Conservation (phyloP, 2,329 filamentous ascomycete genomes). For the Pyrenophora graminea region DNA sequence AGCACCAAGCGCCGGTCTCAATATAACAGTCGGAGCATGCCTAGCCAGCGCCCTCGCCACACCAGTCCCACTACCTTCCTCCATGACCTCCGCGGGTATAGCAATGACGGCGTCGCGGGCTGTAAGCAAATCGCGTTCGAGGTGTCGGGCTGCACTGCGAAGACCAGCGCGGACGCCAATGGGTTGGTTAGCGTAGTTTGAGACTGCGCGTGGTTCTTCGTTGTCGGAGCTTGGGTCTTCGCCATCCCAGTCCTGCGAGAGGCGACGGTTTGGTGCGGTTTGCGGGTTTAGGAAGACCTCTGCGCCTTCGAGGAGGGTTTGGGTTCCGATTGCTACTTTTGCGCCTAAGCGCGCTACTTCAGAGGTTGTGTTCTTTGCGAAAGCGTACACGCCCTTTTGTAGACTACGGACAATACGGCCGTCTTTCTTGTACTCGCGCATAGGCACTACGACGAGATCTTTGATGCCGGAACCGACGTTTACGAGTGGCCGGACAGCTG, state of each 20-base stretch:
- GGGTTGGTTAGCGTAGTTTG: constrained; percentile 91
- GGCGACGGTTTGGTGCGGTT: constrained; percentile 24
- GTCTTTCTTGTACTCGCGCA: constrained; percentile 92
- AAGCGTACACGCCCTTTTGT: constrained; percentile 84
- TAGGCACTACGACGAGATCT: constrained; percentile 85
- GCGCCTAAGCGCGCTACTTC: constrained; percentile 94
- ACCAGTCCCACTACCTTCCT: constrained; percentile 78
- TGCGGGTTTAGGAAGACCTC: constrained; percentile 71
- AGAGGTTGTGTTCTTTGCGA: constrained; percentile 90
- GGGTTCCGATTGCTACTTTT: constrained; percentile 91
- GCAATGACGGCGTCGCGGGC: constrained; percentile 92
- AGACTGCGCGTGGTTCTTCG: constrained; percentile 77
- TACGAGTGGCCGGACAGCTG: constrained; percentile 85
- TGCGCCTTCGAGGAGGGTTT: constrained; percentile 86
- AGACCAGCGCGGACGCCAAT: constrained; percentile 86
- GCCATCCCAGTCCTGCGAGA: constrained; percentile 51
- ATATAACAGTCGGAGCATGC: constrained; percentile 88
- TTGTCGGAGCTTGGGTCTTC: constrained; percentile 66
- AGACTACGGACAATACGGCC: constrained; percentile 90
- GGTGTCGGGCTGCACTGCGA: constrained; percentile 76
- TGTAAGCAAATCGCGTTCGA: constrained; percentile 84
- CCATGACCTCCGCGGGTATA: constrained; percentile 87
- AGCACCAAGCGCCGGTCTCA: constrained; percentile 87
- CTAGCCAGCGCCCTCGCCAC: constrained; percentile 77
- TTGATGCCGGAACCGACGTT: constrained; percentile 87